Conservation (phyloP, 2,329 filamentous ascomycete species). For the Neonectria faginata region DNA sequence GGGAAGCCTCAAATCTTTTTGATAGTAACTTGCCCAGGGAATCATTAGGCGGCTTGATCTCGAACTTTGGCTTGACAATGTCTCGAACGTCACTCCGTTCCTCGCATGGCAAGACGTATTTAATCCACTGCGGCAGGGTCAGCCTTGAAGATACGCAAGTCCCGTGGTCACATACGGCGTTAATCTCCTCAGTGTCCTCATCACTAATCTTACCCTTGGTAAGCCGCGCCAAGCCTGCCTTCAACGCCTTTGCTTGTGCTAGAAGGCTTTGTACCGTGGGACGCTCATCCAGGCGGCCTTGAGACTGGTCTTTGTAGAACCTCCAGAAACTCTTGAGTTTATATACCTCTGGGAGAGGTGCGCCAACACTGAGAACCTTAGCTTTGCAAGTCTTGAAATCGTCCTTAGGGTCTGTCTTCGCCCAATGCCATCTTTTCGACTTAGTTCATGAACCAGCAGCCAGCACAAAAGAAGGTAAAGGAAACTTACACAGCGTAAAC, state of each 20-base stretch:
- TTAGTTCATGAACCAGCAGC: not conserved
- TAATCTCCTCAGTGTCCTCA: slow-evolving; percentile 4
- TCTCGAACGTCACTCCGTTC: slow-evolving; percentile 1
- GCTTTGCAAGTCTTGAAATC: slow-evolving; percentile 4
- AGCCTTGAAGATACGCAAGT: slow-evolving; percentile 5
- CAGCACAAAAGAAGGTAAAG: slow-evolving; percentile 1
- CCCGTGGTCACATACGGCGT: not conserved
- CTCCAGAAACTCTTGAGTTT: slow-evolving; percentile 5
- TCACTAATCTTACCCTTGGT: slow-evolving; percentile 5
- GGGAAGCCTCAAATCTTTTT: slow-evolving; percentile 5
- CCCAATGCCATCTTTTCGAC: slow-evolving; percentile 1
- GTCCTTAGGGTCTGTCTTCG: not conserved
- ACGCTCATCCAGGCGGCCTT: not conserved
- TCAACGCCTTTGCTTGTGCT: not conserved
- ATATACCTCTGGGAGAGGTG: slow-evolving; percentile 1
- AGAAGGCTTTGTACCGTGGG: slow-evolving; percentile 4
- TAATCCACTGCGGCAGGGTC: slow-evolving; percentile 2
- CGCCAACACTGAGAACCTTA: not conserved
- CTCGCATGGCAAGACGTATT: slow-evolving; percentile 1
- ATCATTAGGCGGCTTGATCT: slow-evolving; percentile 3
- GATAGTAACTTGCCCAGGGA: slow-evolving; percentile 1
- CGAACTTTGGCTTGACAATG: slow-evolving; percentile 2
- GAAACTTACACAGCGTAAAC: slow-evolving; percentile 4
- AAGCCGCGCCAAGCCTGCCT: slow-evolving; percentile 5
- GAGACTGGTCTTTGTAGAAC: slow-evolving; percentile 5